phyloP scores from a whole-genome alignment of 1,284 basidiomycete genomes.

The Vanrija sp. region DNA sequence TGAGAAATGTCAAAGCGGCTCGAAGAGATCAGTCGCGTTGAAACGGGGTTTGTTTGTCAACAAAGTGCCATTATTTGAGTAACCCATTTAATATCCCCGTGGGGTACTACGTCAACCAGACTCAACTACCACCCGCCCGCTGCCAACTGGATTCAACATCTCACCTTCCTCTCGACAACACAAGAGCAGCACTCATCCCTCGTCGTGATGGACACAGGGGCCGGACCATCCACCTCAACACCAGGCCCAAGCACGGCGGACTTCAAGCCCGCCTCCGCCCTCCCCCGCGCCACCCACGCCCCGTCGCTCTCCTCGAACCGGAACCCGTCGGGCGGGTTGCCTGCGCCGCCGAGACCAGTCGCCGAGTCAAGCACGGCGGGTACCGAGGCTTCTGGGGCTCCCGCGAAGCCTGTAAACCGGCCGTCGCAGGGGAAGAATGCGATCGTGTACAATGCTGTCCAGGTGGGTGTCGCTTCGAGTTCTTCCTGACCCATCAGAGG shows the following conservation, averaged over 20 bases:
- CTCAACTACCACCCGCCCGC: too few species aligned
- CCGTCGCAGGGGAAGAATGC: conserved; percentile 48
- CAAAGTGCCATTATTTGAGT: too few species aligned
- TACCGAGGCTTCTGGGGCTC: not conserved
- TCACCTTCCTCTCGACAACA: too few species aligned
- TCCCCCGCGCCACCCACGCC: conserved; percentile 13
- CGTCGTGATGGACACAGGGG: not conserved
- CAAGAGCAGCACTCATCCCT: too few species aligned
- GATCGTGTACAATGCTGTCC: conserved; percentile 66
- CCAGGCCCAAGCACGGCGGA: not conserved
- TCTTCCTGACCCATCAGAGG: conserved; percentile 54
- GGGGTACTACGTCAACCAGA: conserved; percentile 11
- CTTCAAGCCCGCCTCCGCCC: conserved; percentile 23
- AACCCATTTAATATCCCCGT: not conserved
- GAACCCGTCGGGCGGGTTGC: conserved; percentile 21
- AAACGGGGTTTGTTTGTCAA: too few species aligned
- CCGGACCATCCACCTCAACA: not conserved
- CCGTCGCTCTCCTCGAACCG: conserved; percentile 17
- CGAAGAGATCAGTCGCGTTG: too few species aligned
- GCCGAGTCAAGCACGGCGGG: not conserved
- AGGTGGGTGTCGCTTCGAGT: conserved; percentile 49
- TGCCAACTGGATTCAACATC: too few species aligned
- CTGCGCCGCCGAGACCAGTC: conserved; percentile 5
- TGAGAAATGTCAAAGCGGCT: too few species aligned
- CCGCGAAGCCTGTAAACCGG: conserved; percentile 28